Base-by-base conservation (phyloP, 2,329 filamentous ascomycete genomes). In the Amylocarpus encephaloides region DNA sequence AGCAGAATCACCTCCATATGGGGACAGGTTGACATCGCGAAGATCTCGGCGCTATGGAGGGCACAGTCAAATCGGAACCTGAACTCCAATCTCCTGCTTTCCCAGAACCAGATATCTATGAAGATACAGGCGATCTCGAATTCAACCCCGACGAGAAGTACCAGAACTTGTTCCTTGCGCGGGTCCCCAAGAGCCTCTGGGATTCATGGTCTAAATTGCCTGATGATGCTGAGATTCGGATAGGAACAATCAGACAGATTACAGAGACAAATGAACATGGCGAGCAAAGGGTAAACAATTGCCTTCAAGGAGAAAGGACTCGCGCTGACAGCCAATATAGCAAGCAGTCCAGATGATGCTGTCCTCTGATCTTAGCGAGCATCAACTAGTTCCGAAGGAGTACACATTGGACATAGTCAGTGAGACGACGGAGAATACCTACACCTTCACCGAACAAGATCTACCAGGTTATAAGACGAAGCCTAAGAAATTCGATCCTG, bases 381-480 rank as follows among this genome's bases (percentile, higher is more conserved):
- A 95, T 65, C 78, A 85, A 59, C 71, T 77, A 5, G 75, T 96
- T n/a, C 90, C 91, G 10, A 88, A 88, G 64, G 89, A 95, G 64
- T 98, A 96, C 70, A 80, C 88, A 58, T 72, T 97, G 51, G 83
- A 89, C 42, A 76, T 89, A 42, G 83, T 79, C 19, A 78, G 81
- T 36, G 66, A 73, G 38, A 70, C 79, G n/a, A 81, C 92, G 32
- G 81, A 80, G 62, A 96, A 95, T 68, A 93, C 90, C 16, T 95
- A 86, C 66, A 75, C 97, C 50, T 98, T 98, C 65, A 90, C 86
- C 36, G 93, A 98, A 70, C 90, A 95, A 67, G 89, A 97, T 63
- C 77, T 95, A 18, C 87, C 90, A 0, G 88, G 88, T 34, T 90
- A 83, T 70, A 79, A 79, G 59, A 72, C 73, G 15, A 78, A 76